phyloP scores from a whole-genome alignment of 441 rosid species.

The Syzygium syzygioides region DNA sequence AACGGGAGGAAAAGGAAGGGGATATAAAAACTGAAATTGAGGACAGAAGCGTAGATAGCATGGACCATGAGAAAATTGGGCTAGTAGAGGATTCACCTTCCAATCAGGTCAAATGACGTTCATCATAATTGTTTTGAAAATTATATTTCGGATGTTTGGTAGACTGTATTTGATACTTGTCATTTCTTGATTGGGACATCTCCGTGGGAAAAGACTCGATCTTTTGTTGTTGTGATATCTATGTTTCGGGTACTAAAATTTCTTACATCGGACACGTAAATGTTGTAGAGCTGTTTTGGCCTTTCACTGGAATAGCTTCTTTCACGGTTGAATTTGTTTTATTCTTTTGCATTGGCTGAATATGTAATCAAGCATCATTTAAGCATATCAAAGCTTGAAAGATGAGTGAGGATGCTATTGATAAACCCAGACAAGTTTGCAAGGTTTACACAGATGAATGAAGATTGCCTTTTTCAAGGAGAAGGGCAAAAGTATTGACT shows the following conservation, averaged over 20 bases:
- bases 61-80: slow-evolving; percentile 40
- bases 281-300: neutral
- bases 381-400: neutral
- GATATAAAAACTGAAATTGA: slow-evolving; percentile 27
- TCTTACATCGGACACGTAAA: neutral
- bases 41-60: slow-evolving; percentile 24
- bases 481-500: neutral
- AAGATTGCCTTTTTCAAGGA: neutral
- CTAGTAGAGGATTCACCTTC: slow-evolving; percentile 39
- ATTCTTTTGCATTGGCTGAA: neutral
- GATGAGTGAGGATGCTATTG: neutral
- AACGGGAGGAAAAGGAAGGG: slow-evolving; percentile 18
- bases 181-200: neutral
- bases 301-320: neutral
- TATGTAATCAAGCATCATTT: neutral
- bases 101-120: slow-evolving; percentile 41
- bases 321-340: neutral
- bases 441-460: neutral
- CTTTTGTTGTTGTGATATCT: neutral
- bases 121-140: neutral
- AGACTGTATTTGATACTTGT: neutral
- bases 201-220: neutral
- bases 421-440: neutral
- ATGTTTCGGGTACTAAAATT: neutral
- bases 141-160: neutral